phyloP scores from a whole-genome alignment of 1,139 yeast species.

The Yamadazyma diddensiae region DNA sequence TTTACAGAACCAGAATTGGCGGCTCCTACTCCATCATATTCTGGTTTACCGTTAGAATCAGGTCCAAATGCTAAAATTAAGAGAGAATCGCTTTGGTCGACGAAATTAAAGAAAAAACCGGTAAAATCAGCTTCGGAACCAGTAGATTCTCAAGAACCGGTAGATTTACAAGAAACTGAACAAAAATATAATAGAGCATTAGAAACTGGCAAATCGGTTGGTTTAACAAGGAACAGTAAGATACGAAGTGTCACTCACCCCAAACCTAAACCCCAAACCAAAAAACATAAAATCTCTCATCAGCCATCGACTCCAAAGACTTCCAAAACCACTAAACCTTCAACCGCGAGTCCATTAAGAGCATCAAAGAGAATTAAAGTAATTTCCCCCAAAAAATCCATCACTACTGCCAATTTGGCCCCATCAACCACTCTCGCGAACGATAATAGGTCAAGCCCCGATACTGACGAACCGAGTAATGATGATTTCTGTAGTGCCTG shows the following conservation, averaged over 20 bases:
- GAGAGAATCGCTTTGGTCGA: constrained; percentile 51
- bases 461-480: constrained; percentile 42
- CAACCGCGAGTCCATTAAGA: constrained; percentile 14
- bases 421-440: constrained; percentile 17
- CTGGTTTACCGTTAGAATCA: constrained; percentile 67
- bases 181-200: constrained; percentile 6
- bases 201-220: constrained; percentile 21
- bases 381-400: constrained; percentile 39
- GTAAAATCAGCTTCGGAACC: background rate
- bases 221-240: constrained; percentile 31
- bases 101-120: constrained; percentile 14
- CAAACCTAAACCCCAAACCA: constrained; percentile 10
- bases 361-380: constrained; percentile 36
- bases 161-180: constrained; percentile 6
- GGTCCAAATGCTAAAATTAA: constrained; percentile 55
- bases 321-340: constrained; percentile 1
- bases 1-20: constrained; percentile 62
- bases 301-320: constrained; percentile 1
- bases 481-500: constrained; percentile 90
- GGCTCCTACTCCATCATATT: constrained; percentile 49
- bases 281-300: background rate
- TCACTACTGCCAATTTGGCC: constrained; percentile 26
- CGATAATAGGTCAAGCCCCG: constrained; percentile 1
- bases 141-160: background rate
- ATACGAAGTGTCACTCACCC: constrained; percentile 24